Evolutionary conservation across 176 grass and related monocot species (phyloP), one percentile per base, ranked within the genome.

Genomic region (Neostapfia colusana): DNA sequence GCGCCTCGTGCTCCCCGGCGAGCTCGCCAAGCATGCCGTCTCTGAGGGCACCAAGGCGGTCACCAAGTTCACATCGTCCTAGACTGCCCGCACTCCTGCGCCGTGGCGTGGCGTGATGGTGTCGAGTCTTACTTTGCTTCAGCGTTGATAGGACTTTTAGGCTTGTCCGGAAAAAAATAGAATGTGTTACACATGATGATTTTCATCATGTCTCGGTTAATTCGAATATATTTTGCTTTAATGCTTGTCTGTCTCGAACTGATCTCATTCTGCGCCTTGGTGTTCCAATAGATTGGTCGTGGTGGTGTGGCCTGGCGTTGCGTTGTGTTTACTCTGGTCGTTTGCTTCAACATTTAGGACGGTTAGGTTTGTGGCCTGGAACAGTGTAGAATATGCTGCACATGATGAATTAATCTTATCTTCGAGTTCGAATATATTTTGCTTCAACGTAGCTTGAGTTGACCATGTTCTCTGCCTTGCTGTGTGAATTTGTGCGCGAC

Each of bases 1-100:
- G 10, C 74, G 82, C 56, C 74, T 88, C 31, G 79, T 91, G 40
- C 85, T 91, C 46, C 76, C 76, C 11, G 83, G 86, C 2, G 83
- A 92, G 62, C 86, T 92, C 53, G 86, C 86, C 66, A 86, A 86
- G 84, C 78, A 78, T 35, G 81, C 84, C 56, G 81, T 86, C 55
- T 86, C 84, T 21, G 55, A 78, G 2, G 78, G 81, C 72, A 82
- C 81, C 65, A 78, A 86, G 78, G 81, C 84, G 18, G 81, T 78
- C 15, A 78, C 81, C 12, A 65, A 78, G 16, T 78, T 86, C 57
- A 71, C 81, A 31, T 31, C 31, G 31, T 31, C 31, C 73, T 82
- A 82, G 69, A 10, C 1, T 49, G 31, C 5, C 0, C 16, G 11
- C 26, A 4, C 14, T 28, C 18, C 6, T 37, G 43, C 2, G 46